Conservation (phyloP, 768 basidiomycete genomes). For the Lactarius psammicola region DNA sequence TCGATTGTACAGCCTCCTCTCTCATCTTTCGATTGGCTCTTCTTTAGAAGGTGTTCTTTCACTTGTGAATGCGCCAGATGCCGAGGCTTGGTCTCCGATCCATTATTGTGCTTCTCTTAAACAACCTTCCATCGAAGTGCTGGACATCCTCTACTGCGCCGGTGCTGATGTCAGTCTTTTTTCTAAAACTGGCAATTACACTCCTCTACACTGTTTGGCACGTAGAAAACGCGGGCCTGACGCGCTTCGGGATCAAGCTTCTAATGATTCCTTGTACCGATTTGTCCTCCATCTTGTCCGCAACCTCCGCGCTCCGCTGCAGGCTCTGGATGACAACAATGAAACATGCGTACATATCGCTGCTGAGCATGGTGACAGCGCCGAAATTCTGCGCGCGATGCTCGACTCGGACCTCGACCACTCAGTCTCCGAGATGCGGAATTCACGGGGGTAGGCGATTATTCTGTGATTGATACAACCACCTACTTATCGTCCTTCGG, state of each 20-base stretch:
- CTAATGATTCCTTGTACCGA: conserved; percentile 41
- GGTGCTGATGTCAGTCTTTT: conserved; percentile 74
- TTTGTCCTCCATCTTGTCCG: conserved; percentile 67
- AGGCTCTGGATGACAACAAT: conserved; percentile 60
- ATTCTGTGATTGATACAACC: conserved; percentile 1
- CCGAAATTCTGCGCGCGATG: conserved; percentile 60
- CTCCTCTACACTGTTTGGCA: conserved; percentile 31
- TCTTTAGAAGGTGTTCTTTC: conserved; percentile 38
- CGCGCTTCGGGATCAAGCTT: conserved; percentile 22
- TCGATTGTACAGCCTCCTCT: conserved; percentile 54
- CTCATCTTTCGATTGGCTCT: conserved; percentile 38
- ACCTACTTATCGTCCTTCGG: conserved; percentile 2
- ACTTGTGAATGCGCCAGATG: conserved; percentile 68
- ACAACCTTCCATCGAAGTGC: conserved; percentile 55
- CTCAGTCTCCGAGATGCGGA: conserved; percentile 56
- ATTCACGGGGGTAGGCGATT: conserved; percentile 63
- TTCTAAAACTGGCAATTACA: conserved; percentile 32
- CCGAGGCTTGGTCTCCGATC: conserved; percentile 68
- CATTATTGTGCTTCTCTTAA: conserved; percentile 63
- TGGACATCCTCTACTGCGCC: conserved; percentile 72
- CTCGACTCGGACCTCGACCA: conserved; percentile 63
- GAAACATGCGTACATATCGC: conserved; percentile 82
- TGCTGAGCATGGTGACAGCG: conserved; percentile 67
- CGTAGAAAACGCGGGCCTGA: conserved; percentile 27
- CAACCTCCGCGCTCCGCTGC: conserved; percentile 67